These are phyloP conservation scores for Yamadazyma diddensiae DNA, from an alignment of 1,139 yeast species.

Conservation along the genomic window DNA sequence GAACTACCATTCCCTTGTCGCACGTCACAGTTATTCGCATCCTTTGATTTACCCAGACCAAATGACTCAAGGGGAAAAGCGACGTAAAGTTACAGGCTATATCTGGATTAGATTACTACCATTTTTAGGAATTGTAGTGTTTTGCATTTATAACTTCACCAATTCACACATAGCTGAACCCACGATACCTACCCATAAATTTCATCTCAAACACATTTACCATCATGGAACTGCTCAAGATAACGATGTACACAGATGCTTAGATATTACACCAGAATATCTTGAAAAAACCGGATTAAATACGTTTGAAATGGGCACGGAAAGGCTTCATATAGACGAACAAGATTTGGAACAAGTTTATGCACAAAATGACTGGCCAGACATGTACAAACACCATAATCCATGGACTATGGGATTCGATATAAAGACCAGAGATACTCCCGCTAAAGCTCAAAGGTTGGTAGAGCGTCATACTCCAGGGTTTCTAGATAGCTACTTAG, in stretches of 20 bases:
- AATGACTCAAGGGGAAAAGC: too few species aligned
- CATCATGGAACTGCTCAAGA: conserved; percentile 49
- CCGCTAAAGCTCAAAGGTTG: conserved; percentile 43
- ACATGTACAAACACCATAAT: conserved; percentile 28
- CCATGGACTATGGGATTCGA: conserved; percentile 44
- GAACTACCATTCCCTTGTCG: too few species aligned
- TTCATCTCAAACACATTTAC: conserved; percentile 45
- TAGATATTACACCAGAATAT: conserved; percentile 41
- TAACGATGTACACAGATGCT: conserved; percentile 36
- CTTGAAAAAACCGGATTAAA: conserved; percentile 10
- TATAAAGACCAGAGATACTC: conserved; percentile 15
- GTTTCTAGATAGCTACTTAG: conserved; percentile 61
- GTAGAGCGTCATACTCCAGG: conserved; percentile 58
- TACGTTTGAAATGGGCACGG: conserved; percentile 4
- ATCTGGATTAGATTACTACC: too few species aligned
- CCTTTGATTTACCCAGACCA: too few species aligned
- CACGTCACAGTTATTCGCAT: too few species aligned
- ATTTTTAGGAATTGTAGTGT: too few species aligned
- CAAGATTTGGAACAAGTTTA: conserved; percentile 26
- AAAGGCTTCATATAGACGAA: conserved; percentile 4
- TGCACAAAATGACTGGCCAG: conserved; percentile 40
- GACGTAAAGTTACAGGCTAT: too few species aligned
- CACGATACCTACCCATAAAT: too few species aligned
- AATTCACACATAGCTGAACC: too few species aligned
- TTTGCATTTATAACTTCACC: too few species aligned